Base-by-base conservation (phyloP, 192 early-diverging fungal species). In the Glomus cerebriforme region DNA sequence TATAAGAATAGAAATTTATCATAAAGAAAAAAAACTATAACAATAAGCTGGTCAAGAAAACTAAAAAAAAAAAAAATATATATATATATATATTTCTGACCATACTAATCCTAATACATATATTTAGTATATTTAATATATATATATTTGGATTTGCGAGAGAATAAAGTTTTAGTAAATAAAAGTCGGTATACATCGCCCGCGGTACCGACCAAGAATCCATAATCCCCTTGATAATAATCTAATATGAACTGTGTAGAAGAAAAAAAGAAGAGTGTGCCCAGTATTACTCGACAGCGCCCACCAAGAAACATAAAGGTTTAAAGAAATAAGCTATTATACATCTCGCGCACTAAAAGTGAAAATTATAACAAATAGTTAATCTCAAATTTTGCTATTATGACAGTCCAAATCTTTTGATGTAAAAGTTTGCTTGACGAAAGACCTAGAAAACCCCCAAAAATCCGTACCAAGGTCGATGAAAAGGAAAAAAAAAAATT, bases 1-100 rank as follows among this genome's bases (percentile, higher is more conserved):
- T 77, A 66, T 43, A 45, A 77, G 29, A 65, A 27, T 26, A 39
- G 62, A 58, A 73, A 60, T 79, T 79, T 72, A 79, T 79, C 71
- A 73, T 54, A 66, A 43, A 43, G 10, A 5, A 35, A 43, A 49
- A 43, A 34, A 63, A 74, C 71, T 67, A 74, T 43, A 80, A 26
- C 47, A 31, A 64, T 39, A 39, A 26, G 64, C 43, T 22, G 69
- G 64, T 9, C 66, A 58, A 59, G 45, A 15, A 24, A 79, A 64
- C 10, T 12, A 43, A 43, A 43, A 43, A 43, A 43, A 43, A 43
- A 43, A 43, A 43, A 43, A 5, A 43, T 3, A 35, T 35, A 35
- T 35, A n/a, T n/a, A n/a, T n/a, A n/a, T n/a, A n/a, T n/a, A n/a
- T 43, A 15, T 67, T 15, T 22, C 65, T 29, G 17, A 67, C 29